These are phyloP conservation scores for Echium plantagineum DNA, from an alignment of 257 asterid species.

Conservation along the genomic window DNA sequence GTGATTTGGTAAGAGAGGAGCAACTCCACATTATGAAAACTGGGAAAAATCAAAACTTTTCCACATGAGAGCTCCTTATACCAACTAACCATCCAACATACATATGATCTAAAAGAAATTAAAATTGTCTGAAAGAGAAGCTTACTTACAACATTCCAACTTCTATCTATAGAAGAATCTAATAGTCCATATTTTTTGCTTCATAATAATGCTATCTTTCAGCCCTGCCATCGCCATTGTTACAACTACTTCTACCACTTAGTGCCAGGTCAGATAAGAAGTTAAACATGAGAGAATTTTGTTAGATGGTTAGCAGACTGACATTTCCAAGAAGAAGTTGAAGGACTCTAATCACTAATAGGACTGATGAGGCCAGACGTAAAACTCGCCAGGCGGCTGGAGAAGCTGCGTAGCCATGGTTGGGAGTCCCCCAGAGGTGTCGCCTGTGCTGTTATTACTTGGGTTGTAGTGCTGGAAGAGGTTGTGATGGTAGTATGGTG, in stretches of 20 bases:
- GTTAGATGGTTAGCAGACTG: slow-evolving; percentile 2
- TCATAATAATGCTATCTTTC: background rate
- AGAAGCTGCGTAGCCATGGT: slow-evolving; percentile 37
- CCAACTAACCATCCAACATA: slow-evolving; percentile 2
- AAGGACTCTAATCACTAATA: slow-evolving; percentile 20
- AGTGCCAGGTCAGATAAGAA: background rate
- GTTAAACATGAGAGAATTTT: background rate
- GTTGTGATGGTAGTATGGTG: slow-evolving; percentile 29
- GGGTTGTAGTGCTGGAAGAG: slow-evolving; percentile 46
- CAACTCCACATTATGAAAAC: slow-evolving; percentile 34
- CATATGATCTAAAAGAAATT: slow-evolving; percentile 10
- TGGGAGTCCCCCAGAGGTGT: slow-evolving; percentile 14
- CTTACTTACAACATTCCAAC: slow-evolving; percentile 35
- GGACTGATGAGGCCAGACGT: slow-evolving; percentile 83
- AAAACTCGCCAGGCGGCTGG: slow-evolving; percentile 48
- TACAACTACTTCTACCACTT: background rate
- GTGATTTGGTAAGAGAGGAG: slow-evolving; percentile 11
- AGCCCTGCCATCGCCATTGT: background rate
- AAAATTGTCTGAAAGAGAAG: slow-evolving; percentile 7
- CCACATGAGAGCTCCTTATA: slow-evolving; percentile 27
- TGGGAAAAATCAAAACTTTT: slow-evolving; percentile 39
- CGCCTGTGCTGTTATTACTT: slow-evolving; percentile 10
- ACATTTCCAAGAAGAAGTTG: slow-evolving; percentile 24
- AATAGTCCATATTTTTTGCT: background rate
- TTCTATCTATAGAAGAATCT: slow-evolving; percentile 7